Conservation (phyloP, 225 moss, liverwort and hornwort species). For the Lunularia cruciata region DNA sequence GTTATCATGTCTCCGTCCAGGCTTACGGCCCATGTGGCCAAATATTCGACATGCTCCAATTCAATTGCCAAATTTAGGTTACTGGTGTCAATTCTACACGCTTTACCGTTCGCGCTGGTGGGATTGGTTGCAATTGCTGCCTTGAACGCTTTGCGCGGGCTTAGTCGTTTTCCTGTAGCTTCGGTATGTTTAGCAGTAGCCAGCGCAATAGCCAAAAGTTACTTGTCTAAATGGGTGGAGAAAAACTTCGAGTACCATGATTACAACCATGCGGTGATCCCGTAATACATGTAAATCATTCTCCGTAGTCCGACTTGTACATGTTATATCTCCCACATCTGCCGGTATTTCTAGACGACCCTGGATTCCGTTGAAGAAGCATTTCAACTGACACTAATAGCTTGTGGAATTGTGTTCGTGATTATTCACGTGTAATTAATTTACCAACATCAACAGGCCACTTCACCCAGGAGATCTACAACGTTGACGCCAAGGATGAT, state of each 20-base stretch:
- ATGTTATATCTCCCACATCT: neutral
- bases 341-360: neutral
- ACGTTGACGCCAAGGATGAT: too few species aligned
- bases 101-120: constrained; percentile 7
- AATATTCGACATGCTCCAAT: neutral
- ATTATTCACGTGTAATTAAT: too few species aligned
- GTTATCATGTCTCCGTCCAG: constrained; percentile 1
- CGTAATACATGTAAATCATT: too few species aligned
- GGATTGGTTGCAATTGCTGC: constrained; percentile 1
- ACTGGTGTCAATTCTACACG: constrained; percentile 11
- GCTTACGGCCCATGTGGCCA: constrained; percentile 2
- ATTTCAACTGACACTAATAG: too few species aligned
- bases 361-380: too few species aligned
- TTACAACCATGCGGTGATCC: constrained; percentile 72
- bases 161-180: constrained; percentile 7
- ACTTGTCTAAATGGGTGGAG: constrained; percentile 49
- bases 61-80: constrained; percentile 26
- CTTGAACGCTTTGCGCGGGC: neutral
- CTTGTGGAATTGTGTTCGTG: neutral
- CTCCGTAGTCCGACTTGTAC: neutral
- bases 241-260: constrained; percentile 70
- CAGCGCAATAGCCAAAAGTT: constrained; percentile 30
- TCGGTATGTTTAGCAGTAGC: constrained; percentile 12
- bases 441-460: too few species aligned
- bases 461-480: too few species aligned